Base-by-base conservation (phyloP, 2,329 filamentous ascomycete species). In the Parastagonospora nodorum region DNA sequence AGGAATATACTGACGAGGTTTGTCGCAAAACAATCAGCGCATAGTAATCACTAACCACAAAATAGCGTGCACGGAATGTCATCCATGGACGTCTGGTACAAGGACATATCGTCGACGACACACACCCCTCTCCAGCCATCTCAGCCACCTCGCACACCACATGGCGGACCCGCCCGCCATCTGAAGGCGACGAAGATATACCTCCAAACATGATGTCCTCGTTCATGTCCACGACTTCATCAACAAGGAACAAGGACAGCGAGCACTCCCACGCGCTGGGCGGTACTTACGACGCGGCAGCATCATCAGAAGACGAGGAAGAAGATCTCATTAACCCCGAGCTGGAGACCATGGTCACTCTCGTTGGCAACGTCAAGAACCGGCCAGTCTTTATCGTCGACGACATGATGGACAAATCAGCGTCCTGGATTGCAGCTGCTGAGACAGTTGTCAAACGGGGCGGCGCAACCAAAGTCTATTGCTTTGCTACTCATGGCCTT, bases 321-420 rank as follows among this genome's bases (percentile, higher is more conserved):
- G 91, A 95, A 61, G 86, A 87, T n/a, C 84, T 93, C 45, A 84
- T 88, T 64, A 86, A 93, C 61, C 85, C 88, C 9, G 87, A 88
- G 53, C 81, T 93, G 16, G 94, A 99, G 77, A 92, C 92, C 68
- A 96, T 93, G 79, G 95, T 99, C 64, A 99, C 94, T 0, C 81
- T 99, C n/a, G 94, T 99, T 11, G 94, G 94, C 53, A 90, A 97
- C 66, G 94, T 99, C 53, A 88, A 87, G 68, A 86, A 90, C 69
- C 86, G 90, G 51, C 88, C 90, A 0, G 94, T 97, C 46, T 88
- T 99, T 71, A 92, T 99, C 54, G 89, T 99, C 42, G 94, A 99
- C 72, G 94, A 99, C 73, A 97, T 99, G 89, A 97, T 99, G 68
- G 94, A 99, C 77, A 97, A 96, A 78, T 87, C 92, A 8, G 90